Evolutionary conservation across 2,329 filamentous ascomycete species (phyloP).

Genomic region (Chrysoporthe deuterocubensis): DNA sequence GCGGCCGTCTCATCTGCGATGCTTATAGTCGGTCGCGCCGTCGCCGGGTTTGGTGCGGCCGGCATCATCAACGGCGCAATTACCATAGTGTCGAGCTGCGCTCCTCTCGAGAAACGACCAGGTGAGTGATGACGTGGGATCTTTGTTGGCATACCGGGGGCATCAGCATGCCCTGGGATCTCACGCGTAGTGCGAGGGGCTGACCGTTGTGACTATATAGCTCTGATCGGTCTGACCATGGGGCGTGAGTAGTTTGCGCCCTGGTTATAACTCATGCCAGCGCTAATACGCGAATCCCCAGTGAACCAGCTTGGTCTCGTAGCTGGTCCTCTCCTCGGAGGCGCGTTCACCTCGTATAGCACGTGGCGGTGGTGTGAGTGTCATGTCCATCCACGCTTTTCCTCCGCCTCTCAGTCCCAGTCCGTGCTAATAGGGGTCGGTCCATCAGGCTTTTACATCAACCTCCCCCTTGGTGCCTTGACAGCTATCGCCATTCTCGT

Average conservation of each 20-base stretch:
- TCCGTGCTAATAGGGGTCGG: too few species aligned
- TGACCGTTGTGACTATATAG: too few species aligned
- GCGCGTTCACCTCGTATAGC: slow-evolving; percentile 38
- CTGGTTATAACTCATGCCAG: too few species aligned
- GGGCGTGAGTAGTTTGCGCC: slow-evolving; percentile 1
- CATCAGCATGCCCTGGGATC: too few species aligned
- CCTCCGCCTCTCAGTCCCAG: background rate
- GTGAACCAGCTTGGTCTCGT: slow-evolving; percentile 32
- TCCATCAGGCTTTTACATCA: slow-evolving; percentile 38
- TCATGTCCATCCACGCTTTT: too few species aligned
- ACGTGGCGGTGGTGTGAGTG: slow-evolving; percentile 41
- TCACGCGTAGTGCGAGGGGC: too few species aligned
- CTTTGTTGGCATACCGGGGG: too few species aligned
- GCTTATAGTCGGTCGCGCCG: slow-evolving; percentile 58
- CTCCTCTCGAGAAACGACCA: slow-evolving; percentile 47
- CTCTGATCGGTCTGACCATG: slow-evolving; percentile 30
- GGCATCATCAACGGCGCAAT: slow-evolving; percentile 57
- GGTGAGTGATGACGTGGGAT: too few species aligned
- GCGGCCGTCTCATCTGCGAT: slow-evolving; percentile 51
- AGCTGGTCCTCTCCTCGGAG: slow-evolving; percentile 38
- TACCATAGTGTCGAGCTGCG: slow-evolving; percentile 49
- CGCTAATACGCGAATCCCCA: too few species aligned
- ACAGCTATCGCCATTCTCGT: slow-evolving; percentile 31
- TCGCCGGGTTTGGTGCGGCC: slow-evolving; percentile 57
- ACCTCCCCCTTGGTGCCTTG: slow-evolving; percentile 43